Conservation (phyloP, 345 rosid genomes). For the Kandelia obovata region DNA sequence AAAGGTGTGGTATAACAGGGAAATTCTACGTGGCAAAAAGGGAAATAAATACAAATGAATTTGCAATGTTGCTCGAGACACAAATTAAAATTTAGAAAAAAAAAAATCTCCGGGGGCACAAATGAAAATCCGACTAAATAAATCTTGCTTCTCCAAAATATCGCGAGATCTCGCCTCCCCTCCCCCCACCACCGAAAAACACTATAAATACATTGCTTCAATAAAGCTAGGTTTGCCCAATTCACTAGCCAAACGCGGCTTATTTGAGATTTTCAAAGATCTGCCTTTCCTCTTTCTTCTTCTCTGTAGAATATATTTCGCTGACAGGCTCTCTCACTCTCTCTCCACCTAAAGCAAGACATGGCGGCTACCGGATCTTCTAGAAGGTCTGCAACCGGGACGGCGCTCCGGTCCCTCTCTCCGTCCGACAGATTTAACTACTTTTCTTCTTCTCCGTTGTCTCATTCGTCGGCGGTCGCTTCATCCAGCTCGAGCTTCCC, state of each 20-base stretch:
- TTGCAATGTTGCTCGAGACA: neutral
- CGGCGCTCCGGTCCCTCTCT: constrained; percentile 38
- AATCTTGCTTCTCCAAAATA: neutral
- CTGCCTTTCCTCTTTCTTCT: neutral
- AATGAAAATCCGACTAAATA: neutral
- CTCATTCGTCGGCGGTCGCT: constrained; percentile 48
- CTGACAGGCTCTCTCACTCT: neutral
- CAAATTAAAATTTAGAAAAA: neutral
- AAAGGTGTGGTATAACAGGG: too few relatives aligned
- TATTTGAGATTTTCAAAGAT: neutral
- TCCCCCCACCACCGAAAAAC: neutral
- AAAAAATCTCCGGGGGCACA: neutral
- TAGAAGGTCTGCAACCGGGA: constrained; percentile 35
- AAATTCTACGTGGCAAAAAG: too few relatives aligned
- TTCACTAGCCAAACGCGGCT: constrained; percentile 29
- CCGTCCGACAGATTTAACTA: constrained; percentile 44
- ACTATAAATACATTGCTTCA: constrained; percentile 50
- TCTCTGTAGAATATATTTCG: neutral
- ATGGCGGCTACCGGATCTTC: constrained; percentile 52
- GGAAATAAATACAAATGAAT: neutral
- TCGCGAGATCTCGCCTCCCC: constrained; percentile 3
- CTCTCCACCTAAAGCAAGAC: constrained; percentile 2
- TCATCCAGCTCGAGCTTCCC: constrained; percentile 45
- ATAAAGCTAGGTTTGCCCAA: constrained; percentile 50
- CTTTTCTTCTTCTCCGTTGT: constrained; percentile 12